These are phyloP conservation scores for Piromyces sp. DNA, from an alignment of 192 early-diverging fungal species.

Conservation along the genomic window DNA sequence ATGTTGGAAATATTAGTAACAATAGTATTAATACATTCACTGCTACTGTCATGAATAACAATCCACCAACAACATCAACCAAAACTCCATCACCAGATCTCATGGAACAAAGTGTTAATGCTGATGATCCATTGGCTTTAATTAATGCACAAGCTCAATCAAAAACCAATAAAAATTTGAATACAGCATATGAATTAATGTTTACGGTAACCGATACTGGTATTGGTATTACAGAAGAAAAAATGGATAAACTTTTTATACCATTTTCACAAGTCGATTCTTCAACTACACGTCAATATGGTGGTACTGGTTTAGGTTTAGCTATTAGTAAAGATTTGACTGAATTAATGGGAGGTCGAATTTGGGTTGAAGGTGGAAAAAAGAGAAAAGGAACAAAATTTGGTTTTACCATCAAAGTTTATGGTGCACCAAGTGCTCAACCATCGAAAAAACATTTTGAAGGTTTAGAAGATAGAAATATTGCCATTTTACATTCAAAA, in stretches of 20 bases:
- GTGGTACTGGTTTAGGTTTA: slow-evolving; percentile 70
- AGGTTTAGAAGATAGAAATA: background rate
- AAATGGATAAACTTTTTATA: slow-evolving; percentile 56
- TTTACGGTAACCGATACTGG: slow-evolving; percentile 56
- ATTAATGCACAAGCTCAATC: background rate
- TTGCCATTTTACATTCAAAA: background rate
- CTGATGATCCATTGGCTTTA: background rate
- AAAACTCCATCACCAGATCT: background rate
- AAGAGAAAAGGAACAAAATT: background rate
- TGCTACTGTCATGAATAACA: background rate
- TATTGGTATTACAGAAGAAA: slow-evolving; percentile 67
- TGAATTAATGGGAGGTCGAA: slow-evolving; percentile 56
- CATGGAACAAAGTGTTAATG: background rate
- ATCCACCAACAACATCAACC: background rate
- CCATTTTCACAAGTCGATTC: slow-evolving; percentile 71
- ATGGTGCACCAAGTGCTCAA: background rate
- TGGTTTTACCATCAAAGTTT: background rate
- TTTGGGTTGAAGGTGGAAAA: slow-evolving; percentile 56
- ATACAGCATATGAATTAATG: background rate
- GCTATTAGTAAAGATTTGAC: slow-evolving; percentile 65
- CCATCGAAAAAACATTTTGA: background rate
- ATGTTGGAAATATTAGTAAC: background rate
- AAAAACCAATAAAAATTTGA: background rate
- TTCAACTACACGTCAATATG: slow-evolving; percentile 64
- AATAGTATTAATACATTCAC: background rate